Evolutionary conservation across 257 asterid species (phyloP).

Genomic region (Gentiana macrophylla): DNA sequence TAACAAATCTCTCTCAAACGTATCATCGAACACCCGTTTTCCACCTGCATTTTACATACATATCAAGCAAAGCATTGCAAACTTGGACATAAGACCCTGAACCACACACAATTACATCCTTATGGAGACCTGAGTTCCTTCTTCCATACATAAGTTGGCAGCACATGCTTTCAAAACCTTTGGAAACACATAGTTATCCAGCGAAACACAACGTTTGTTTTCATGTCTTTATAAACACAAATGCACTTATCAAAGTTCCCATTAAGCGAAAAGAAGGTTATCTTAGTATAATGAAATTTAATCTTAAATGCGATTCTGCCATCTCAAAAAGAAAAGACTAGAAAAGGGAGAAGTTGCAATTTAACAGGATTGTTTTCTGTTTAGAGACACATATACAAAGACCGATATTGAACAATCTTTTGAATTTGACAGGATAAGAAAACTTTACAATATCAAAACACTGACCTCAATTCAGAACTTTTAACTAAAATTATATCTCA

Average conservation of each 20-base stretch:
- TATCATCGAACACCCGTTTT: slow-evolving; percentile 21
- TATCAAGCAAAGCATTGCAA: slow-evolving; percentile 27
- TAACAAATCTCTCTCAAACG: slow-evolving; percentile 21
- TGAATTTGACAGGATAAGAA: no score
- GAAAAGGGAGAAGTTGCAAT: no score
- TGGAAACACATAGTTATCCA: slow-evolving; percentile 30
- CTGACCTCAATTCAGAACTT: no score
- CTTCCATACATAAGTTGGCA: slow-evolving; percentile 3
- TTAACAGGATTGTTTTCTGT: no score
- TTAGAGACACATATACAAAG: no score
- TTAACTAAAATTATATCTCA: no score
- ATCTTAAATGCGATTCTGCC: no score
- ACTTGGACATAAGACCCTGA: slow-evolving; percentile 17
- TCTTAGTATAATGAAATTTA: no score
- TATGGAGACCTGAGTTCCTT: slow-evolving; percentile 26
- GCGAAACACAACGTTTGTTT: slow-evolving; percentile 16
- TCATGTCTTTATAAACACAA: slow-evolving; percentile 20
- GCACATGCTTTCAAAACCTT: slow-evolving; percentile 20
- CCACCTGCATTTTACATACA: slow-evolving; percentile 33
- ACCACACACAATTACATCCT: slow-evolving; percentile 24
- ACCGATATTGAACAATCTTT: no score
- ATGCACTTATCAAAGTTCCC: slow-evolving; percentile 18
- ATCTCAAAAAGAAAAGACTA: no score
- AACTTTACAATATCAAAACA: no score
- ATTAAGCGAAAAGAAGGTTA: slow-evolving; percentile 23